A percentile compares a stretch with the other conserved stretches of the same genome.
Evolutionary conservation across 1,139 yeast species (phyloP).

Genomic region (Wickerhamomyces sp.): DNA sequence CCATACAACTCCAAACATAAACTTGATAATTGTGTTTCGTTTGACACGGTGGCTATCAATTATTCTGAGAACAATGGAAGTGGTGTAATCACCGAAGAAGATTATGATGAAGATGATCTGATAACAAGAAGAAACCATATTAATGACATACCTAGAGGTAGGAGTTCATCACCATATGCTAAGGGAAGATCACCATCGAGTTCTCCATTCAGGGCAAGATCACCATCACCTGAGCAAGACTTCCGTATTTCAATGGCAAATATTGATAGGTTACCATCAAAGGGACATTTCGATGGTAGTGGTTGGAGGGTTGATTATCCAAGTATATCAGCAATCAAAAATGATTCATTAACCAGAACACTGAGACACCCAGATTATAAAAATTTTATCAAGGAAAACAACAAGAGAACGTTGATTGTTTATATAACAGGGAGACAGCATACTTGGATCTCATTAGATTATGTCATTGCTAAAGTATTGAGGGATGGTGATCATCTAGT

Average conservation of each 20-base stretch:
- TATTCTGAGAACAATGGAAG: slow-evolving; percentile 19
- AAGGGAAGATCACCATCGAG: background rate
- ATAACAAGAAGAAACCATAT: slow-evolving; percentile 17
- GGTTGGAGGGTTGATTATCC: slow-evolving; percentile 18
- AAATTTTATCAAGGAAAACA: slow-evolving; percentile 22
- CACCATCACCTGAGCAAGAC: slow-evolving; percentile 6
- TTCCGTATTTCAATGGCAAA: background rate
- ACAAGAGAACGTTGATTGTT: slow-evolving; percentile 53
- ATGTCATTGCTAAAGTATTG: slow-evolving; percentile 48
- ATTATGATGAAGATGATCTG: slow-evolving; percentile 23
- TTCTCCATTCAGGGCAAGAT: slow-evolving; percentile 2
- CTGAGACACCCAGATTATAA: slow-evolving; percentile 21
- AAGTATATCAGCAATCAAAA: slow-evolving; percentile 7
- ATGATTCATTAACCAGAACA: slow-evolving; percentile 10
- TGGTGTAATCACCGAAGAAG: slow-evolving; percentile 20
- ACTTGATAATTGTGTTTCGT: slow-evolving; percentile 28
- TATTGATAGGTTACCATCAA: background rate
- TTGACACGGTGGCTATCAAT: slow-evolving; percentile 41
- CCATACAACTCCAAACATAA: background rate
- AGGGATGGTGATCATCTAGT: slow-evolving; percentile 63
- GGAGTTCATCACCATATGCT: background rate
- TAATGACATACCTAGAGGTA: background rate
- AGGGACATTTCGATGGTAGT: slow-evolving; percentile 7
- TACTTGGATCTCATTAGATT: slow-evolving; percentile 79
- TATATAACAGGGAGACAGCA: slow-evolving; percentile 67